Base-by-base conservation (phyloP, 2,329 filamentous ascomycete species). In the Botryosphaeria agaves region DNA sequence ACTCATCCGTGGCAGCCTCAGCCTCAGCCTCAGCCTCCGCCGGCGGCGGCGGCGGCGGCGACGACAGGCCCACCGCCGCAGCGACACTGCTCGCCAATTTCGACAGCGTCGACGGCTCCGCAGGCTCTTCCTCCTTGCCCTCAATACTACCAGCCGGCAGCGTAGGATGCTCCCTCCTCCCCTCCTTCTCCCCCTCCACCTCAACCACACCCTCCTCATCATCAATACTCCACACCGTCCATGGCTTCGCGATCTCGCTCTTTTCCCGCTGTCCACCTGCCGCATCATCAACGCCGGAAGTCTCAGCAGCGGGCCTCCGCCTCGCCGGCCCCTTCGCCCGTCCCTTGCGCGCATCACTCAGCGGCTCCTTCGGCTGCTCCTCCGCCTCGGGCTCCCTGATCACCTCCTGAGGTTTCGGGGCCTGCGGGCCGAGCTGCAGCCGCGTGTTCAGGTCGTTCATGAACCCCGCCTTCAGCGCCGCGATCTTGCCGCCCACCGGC, bases 391-490 rank as follows among this genome's bases (percentile, higher is more conserved):
- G 53, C 28, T 69, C 67, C 33, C 72, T 65, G 31, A 73, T 64
- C 24, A 65, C 58, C 39, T 85, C 76, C 45, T 80, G 76, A 40
- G 80, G 77, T 59, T 83, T 85, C 27, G 45, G 44, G 7, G 66
- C 71, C 41, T 81, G 75, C n/a, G 85, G 87, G 1, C 89, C 89
- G 20, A 92, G 58, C 47, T 83, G 76, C 17, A 98, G 62, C 29
- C 84, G 78, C 43, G 83, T 85, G 53, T 95, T 93, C 25, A 98
- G 61, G 46, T 95, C 87, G 26, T 75, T 84, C 66, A 98, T 73
- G 53, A 98, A 95, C 3, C 81, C 83, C 21, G 81, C 81, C 54
- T 92, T 84, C 18, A 98, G 61, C 15, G 82, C 79, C 11, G 85
- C 83, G 49, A 98, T 91, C 60, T 95, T 95, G 43, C 73, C 71